Evolutionary conservation across 257 asterid genomes (phyloP).

Genomic region (Pogostemon cablin): DNA sequence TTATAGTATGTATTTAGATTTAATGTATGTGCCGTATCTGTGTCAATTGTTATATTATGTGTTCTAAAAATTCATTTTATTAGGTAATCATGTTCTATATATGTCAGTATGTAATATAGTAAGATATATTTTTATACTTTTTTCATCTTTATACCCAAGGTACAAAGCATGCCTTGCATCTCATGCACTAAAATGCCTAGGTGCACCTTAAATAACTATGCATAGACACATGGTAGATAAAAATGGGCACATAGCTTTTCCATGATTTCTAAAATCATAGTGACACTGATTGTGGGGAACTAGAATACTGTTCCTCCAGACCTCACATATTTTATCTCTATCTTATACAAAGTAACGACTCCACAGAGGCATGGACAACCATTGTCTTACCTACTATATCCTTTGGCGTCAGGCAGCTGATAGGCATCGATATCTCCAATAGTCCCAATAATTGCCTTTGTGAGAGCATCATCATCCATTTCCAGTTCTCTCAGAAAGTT

Average conservation of each 20-base stretch:
- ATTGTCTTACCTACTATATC: constrained; percentile 79
- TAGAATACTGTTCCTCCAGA: constrained; percentile 2
- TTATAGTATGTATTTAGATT: too few relatives aligned
- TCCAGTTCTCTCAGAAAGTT: constrained; percentile 82
- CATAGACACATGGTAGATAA: neutral
- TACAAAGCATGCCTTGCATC: too few relatives aligned
- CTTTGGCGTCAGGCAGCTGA: constrained; percentile 98
- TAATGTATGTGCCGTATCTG: too few relatives aligned
- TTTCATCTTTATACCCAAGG: too few relatives aligned
- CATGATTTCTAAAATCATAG: neutral
- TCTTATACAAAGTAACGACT: constrained; percentile 8
- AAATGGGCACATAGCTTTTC: neutral
- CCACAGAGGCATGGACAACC: constrained; percentile 6
- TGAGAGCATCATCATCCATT: constrained; percentile 85
- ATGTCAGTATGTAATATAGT: too few relatives aligned
- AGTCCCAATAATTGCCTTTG: constrained; percentile 96
- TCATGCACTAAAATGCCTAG: too few relatives aligned
- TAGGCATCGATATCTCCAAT: constrained; percentile 95
- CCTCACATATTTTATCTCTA: neutral
- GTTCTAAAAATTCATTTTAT: too few relatives aligned
- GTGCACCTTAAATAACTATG: too few relatives aligned
- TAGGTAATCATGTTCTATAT: too few relatives aligned
- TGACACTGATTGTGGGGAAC: neutral
- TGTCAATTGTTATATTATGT: too few relatives aligned
- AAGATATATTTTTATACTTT: too few relatives aligned